Base-by-base conservation (phyloP, 1,284 basidiomycete genomes). In the Boletus semigastroideus region DNA sequence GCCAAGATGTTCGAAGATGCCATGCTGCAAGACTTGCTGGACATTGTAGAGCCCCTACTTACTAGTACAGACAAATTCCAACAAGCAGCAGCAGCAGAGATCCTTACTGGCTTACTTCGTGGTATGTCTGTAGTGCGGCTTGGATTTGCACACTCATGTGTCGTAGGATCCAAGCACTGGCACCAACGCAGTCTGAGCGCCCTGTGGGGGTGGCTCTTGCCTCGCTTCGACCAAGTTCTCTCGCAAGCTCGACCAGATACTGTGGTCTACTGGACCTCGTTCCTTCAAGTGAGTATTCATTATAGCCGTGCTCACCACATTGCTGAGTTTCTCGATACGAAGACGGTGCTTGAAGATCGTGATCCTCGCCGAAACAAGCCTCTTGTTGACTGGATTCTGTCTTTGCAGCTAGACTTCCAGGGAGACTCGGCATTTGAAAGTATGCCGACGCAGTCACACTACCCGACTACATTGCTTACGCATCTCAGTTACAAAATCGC, bases 141-240 rank as follows among this genome's bases (percentile, higher is more conserved):
- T 28, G 16, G 27, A 39, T 43, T 36, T 45, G 31, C 42, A 31
- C 20, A 27, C 54, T 61, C 30, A 54, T 53, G 59, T 52, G 67
- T 50, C 60, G 30, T 76, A 80, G 95, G 94, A 25, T 86, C 88
- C 13, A 97, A 97, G 71, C 92, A 98, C 68, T 99, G 96, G 96
- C 78, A 85, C 1, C 76, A 78, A 52, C 72, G 73, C 48, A 74
- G 79, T 55, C 79, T 83, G 42, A 71, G 82, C 43, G 67, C 70
- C 43, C 71, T 98, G 4, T 96, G 92, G 94, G 65, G 74, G 30
- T 99, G 96, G 97, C 77, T 90, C 43, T 75, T 76, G 12, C 72
- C 76, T n/a, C 82, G 83, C 40, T 72, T 98, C 27, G 80, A 86
- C 40, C 74, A 76, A 39, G 85, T 96, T 52, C 87, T 92, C 60